Base-by-base conservation (phyloP, 2,329 filamentous ascomycete species). In the Calonectria hawksworthii region DNA sequence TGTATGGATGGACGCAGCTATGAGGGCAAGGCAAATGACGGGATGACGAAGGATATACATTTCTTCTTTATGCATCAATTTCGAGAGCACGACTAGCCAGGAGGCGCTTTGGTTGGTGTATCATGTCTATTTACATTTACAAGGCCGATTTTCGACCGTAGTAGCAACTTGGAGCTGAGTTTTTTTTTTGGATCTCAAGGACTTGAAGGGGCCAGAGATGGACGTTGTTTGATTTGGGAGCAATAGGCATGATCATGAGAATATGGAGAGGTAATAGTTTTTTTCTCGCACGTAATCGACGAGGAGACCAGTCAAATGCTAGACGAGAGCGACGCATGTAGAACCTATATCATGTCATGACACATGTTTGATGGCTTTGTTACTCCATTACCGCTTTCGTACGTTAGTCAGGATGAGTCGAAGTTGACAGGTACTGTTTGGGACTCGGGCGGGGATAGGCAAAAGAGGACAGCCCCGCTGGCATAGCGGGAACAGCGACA, bases 341-440 rank as follows among this genome's bases (percentile, higher is more conserved):
- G 41, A 47, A 13, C n/a, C 44, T 23, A 18, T 50, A 13, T 14
- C 32, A 54, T 54, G 59, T 18, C 50, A 64, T 38, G 44, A 63
- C 68, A 65, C 11, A 32, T 23, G 18, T 47, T 64, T 9, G 44
- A 47, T 56, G 44, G 30, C 47, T 28, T 41, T 23, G 36, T 26
- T 36, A 32, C 47, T 28, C 56, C 59, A 73, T 68, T 80, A 52
- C 78, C 75, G 61, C 54, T 74, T 79, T 75, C 70, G 78, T 73
- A 66, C 59, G 68, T 47, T 68, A 78, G 56, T 68, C 70, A 67
- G 59, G 51, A 80, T 80, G 78, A 80, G 78, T 80, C 78, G 77
- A 80, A 79, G 36, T 64, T 16, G 63, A 34, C 38, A 63, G 68
- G 54, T 66, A 69, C 67, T 75, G 68, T 51, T 66, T 51, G 56